phyloP scores from a whole-genome alignment of 2,329 filamentous ascomycete species.

The Colletotrichum scovillei region DNA sequence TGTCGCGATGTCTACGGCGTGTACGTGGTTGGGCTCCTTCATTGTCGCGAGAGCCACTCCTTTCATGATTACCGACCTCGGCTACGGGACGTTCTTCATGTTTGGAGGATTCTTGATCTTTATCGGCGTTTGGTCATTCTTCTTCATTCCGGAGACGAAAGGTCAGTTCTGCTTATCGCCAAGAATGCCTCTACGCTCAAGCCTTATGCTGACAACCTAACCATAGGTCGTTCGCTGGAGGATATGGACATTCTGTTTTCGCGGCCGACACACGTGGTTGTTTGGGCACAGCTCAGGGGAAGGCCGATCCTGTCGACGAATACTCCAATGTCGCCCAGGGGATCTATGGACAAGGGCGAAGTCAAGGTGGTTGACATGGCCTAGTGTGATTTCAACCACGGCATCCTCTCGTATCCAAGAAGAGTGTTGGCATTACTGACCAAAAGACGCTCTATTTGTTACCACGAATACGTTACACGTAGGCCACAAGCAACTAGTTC shows the following conservation, averaged over 20 bases:
- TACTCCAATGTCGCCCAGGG: background rate
- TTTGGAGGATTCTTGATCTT: slow-evolving; percentile 59
- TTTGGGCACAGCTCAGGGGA: slow-evolving; percentile 42
- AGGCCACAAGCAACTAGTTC: no score
- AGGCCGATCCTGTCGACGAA: slow-evolving; percentile 6
- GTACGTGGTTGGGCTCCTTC: slow-evolving; percentile 53
- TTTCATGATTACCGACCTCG: slow-evolving; percentile 53
- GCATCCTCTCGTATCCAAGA: no score
- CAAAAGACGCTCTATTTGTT: no score
- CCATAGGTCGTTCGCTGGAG: slow-evolving; percentile 55
- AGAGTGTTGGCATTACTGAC: no score
- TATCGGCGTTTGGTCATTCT: slow-evolving; percentile 59
- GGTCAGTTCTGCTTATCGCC: slow-evolving; percentile 40
- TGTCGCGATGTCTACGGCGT: slow-evolving; percentile 47
- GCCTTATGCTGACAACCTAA: background rate
- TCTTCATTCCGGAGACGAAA: slow-evolving; percentile 65
- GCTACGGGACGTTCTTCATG: slow-evolving; percentile 65
- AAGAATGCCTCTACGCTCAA: background rate
- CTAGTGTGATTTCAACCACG: no score
- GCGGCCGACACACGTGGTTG: slow-evolving; percentile 45
- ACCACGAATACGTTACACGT: no score
- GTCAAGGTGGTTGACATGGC: no score
- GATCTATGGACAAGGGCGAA: no score
- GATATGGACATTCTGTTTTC: slow-evolving; percentile 54
- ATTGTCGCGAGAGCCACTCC: slow-evolving; percentile 52